Percentiles rank a stretch among this genome's conserved stretches.
Conservation (phyloP, 169 alveolate species). For the Cyclospora cayetanensis region DNA sequence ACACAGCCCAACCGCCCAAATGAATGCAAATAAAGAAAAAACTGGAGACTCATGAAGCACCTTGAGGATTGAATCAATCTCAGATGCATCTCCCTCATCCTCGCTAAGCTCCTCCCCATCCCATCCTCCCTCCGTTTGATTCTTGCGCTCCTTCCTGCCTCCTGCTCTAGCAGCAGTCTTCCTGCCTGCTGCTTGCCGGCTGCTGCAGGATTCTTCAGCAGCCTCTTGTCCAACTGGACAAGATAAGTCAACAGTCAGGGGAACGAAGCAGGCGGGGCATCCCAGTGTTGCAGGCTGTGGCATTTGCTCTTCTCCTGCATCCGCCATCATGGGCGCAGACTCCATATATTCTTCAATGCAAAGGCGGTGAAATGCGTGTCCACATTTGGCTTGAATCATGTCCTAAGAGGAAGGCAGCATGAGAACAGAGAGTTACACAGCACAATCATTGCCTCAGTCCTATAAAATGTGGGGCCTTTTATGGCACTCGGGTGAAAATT, state of each 20-base stretch:
- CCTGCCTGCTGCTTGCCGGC: slow-evolving; percentile 6
- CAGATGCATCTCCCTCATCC: slow-evolving; percentile 50
- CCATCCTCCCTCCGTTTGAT: background rate
- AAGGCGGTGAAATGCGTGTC: slow-evolving; percentile 86
- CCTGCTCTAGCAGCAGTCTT: slow-evolving; percentile 39
- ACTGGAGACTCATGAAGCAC: background rate
- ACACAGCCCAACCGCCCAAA: background rate
- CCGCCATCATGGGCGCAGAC: slow-evolving; percentile 77
- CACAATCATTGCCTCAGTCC: too few relatives aligned
- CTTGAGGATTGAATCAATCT: background rate
- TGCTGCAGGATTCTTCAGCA: background rate
- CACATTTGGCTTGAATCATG: slow-evolving; percentile 82
- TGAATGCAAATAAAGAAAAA: too few relatives aligned
- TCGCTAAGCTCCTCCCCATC: slow-evolving; percentile 24
- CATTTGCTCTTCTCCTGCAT: background rate
- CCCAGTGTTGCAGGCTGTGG: slow-evolving; percentile 68
- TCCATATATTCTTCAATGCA: slow-evolving; percentile 85
- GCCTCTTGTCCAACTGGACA: slow-evolving; percentile 15
- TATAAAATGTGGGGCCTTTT: too few relatives aligned
- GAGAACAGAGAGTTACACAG: background rate
- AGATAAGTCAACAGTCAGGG: slow-evolving; percentile 78
- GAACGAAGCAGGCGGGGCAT: slow-evolving; percentile 81
- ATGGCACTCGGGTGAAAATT: too few relatives aligned
- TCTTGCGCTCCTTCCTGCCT: slow-evolving; percentile 32
- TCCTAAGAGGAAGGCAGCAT: background rate